These are phyloP conservation scores for Sporisorium iseilematis-ciliati DNA, from an alignment of 1,284 basidiomycete genomes.

Conservation along the genomic window DNA sequence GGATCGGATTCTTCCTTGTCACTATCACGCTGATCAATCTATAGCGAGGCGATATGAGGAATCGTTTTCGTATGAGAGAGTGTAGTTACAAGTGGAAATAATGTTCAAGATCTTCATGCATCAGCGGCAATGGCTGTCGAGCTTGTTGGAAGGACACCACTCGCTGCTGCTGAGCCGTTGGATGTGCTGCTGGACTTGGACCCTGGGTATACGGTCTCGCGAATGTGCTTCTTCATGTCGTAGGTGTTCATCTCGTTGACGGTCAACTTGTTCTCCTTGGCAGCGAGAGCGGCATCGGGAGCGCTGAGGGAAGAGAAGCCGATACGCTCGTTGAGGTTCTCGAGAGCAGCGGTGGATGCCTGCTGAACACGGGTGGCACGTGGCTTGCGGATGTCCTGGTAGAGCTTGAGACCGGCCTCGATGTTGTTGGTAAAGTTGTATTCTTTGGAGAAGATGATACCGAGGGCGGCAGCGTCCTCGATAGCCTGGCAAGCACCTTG, in stretches of 20 bases:
- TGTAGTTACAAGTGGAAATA: neutral
- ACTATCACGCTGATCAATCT: neutral
- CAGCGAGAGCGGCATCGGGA: slow-evolving; percentile 68
- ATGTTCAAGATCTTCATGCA: slow-evolving; percentile 14
- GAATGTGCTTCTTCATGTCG: slow-evolving; percentile 51
- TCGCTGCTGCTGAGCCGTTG: neutral
- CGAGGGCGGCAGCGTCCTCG: slow-evolving; percentile 51
- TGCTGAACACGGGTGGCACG: slow-evolving; percentile 70
- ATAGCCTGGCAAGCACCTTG: slow-evolving; percentile 52
- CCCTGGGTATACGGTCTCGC: slow-evolving; percentile 28
- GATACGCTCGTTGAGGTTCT: slow-evolving; percentile 71
- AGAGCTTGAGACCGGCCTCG: slow-evolving; percentile 66
- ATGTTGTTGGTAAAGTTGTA: slow-evolving; percentile 65
- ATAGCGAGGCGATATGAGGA: too few relatives aligned
- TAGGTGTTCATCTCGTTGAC: slow-evolving; percentile 60
- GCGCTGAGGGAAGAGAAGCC: slow-evolving; percentile 69
- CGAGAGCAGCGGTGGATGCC: slow-evolving; percentile 67
- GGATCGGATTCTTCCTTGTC: too few relatives aligned
- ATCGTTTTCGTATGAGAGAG: too few relatives aligned
- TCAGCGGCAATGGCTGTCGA: slow-evolving; percentile 39
- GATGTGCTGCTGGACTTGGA: slow-evolving; percentile 1
- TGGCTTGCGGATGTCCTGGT: slow-evolving; percentile 70
- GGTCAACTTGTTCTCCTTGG: slow-evolving; percentile 69
- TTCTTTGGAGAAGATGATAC: slow-evolving; percentile 39
- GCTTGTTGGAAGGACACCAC: neutral